Percentiles rank a stretch among this genome's conserved stretches.
Evolutionary conservation across 805 yeast species (phyloP).

Genomic region (Lipomyces orientalis): DNA sequence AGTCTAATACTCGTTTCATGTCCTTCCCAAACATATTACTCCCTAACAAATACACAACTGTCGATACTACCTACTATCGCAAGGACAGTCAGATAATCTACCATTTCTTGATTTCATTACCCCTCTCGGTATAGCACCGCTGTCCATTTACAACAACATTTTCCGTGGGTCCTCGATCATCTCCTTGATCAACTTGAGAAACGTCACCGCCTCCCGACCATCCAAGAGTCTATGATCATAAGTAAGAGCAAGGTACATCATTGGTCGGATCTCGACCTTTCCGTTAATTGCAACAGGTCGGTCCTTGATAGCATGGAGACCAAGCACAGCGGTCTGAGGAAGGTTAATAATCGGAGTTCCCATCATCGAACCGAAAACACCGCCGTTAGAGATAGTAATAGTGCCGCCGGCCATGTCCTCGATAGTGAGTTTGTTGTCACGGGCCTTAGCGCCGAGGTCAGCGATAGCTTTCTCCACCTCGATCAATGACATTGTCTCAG

Average conservation of each 20-base stretch:
- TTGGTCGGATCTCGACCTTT: slow-evolving; percentile 94
- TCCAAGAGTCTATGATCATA: slow-evolving; percentile 98
- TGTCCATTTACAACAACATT: slow-evolving; percentile 68
- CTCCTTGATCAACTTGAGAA: slow-evolving; percentile 95
- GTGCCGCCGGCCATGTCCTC: slow-evolving; percentile 99
- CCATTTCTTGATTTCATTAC: background rate
- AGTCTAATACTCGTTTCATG: background rate
- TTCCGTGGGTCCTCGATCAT: slow-evolving; percentile 98
- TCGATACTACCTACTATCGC: background rate
- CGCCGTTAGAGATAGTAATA: slow-evolving; percentile 98
- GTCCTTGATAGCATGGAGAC: slow-evolving; percentile 96
- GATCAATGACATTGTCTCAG: slow-evolving; percentile 84
- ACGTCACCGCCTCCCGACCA: slow-evolving; percentile 98
- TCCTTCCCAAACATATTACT: background rate
- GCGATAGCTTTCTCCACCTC: slow-evolving; percentile 89
- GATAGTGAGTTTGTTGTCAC: slow-evolving; percentile 93
- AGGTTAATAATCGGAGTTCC: slow-evolving; percentile 98
- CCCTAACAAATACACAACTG: background rate
- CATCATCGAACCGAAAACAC: slow-evolving; percentile 95
- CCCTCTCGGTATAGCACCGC: background rate
- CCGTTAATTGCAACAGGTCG: slow-evolving; percentile 97
- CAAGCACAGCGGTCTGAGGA: slow-evolving; percentile 98
- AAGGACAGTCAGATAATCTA: background rate
- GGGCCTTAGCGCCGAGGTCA: slow-evolving; percentile 85
- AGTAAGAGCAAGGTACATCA: slow-evolving; percentile 99